These are phyloP conservation scores for Zanthoxylum bungeanum DNA, from an alignment of 345 rosid genomes.

Conservation along the genomic window DNA sequence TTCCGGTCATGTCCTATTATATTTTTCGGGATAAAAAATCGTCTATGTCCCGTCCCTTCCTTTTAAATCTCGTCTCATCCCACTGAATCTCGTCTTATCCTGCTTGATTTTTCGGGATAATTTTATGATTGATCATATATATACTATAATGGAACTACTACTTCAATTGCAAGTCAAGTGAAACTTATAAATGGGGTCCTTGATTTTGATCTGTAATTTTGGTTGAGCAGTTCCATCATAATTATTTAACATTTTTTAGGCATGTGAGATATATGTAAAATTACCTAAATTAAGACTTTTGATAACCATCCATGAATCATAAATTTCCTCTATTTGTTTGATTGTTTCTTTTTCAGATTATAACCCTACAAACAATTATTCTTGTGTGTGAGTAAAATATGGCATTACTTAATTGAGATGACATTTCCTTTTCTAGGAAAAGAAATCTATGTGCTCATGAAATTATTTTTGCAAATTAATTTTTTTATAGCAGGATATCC, in stretches of 20 bases:
- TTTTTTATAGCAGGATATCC: not conserved
- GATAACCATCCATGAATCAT: constrained; percentile 21
- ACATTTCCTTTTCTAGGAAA: not conserved
- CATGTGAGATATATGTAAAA: constrained; percentile 14
- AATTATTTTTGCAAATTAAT: not conserved
- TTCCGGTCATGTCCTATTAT: too few relatives aligned
- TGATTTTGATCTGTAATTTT: constrained; percentile 9
- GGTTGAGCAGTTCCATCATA: constrained; percentile 20
- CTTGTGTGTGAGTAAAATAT: not conserved
- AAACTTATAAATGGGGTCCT: constrained; percentile 16
- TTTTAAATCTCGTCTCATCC: too few relatives aligned
- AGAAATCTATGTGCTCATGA: not conserved
- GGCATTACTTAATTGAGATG: not conserved
- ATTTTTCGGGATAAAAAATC: too few relatives aligned
- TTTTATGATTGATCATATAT: not conserved
- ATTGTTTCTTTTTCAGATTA: not conserved
- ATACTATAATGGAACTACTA: not conserved
- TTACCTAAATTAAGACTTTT: constrained; percentile 16
- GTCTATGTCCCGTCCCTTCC: too few relatives aligned
- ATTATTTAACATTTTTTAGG: constrained; percentile 6
- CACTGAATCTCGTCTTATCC: not conserved
- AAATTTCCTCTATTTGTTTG: too few relatives aligned
- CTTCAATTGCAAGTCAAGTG: not conserved
- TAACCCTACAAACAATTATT: not conserved
- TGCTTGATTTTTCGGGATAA: not conserved